Percentiles rank a stretch among this genome's conserved stretches.
Evolutionary conservation across 305 asterid genomes (phyloP).

Genomic region (Rubia tinctorum): DNA sequence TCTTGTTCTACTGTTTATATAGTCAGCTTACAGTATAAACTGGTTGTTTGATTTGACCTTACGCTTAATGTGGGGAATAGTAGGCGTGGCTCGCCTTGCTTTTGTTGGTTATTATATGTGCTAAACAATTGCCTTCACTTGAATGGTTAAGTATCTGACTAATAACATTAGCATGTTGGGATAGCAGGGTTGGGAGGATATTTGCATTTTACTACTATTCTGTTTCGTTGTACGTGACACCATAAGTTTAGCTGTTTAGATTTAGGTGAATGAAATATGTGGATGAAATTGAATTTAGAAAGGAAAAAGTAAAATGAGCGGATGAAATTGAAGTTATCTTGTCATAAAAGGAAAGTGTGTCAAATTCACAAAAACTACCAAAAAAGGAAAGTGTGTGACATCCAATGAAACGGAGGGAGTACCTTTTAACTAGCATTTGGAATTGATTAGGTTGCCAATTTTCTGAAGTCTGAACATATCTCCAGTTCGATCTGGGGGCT

Average conservation of each 20-base stretch:
- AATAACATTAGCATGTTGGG: background rate
- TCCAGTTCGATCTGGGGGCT: no score
- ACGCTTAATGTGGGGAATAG: background rate
- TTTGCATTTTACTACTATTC: background rate
- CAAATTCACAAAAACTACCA: no score
- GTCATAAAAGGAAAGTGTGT: no score
- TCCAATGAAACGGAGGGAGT: no score
- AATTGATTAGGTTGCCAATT: background rate
- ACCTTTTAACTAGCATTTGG: background rate
- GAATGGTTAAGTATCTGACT: background rate
- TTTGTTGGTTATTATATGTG: background rate
- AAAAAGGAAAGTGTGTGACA: no score
- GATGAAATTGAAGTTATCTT: no score
- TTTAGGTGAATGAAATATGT: no score
- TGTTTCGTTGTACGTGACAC: no score
- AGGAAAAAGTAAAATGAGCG: no score
- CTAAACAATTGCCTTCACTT: background rate
- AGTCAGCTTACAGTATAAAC: background rate
- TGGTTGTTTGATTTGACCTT: background rate
- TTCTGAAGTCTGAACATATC: background rate
- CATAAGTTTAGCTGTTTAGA: no score
- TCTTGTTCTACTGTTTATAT: background rate
- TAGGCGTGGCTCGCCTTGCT: no score
- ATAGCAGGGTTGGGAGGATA: background rate
- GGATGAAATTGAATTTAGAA: no score